Percentiles rank a stretch among this genome's conserved stretches.
Conservation (phyloP, 23 red algal genomes). For the Gracilaria domingensis region DNA sequence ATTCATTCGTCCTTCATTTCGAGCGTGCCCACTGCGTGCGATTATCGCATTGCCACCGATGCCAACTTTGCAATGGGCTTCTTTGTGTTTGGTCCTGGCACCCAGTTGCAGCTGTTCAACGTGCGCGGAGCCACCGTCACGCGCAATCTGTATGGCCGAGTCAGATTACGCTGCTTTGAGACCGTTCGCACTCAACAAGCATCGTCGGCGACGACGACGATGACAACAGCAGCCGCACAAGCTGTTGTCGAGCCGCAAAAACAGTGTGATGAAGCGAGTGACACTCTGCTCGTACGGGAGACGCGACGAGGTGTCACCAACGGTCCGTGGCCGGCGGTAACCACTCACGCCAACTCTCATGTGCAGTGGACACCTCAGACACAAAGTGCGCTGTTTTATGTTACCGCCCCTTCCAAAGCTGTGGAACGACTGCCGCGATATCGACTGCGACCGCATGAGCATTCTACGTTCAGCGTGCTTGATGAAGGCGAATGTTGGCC, state of each 20-base stretch:
- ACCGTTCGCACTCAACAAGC: background rate
- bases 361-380: constrained; percentile 60
- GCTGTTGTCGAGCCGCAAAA: no score
- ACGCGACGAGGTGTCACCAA: constrained; percentile 42
- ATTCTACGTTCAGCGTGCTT: background rate
- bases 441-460: constrained; percentile 9
- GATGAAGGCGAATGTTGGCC: constrained; percentile 5
- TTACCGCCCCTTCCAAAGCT: constrained; percentile 6
- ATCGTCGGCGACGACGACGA: background rate
- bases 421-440: constrained; percentile 7
- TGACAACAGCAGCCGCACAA: background rate
- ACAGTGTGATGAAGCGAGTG: background rate
- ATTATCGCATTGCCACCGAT: constrained; percentile 53
- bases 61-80: constrained; percentile 58
- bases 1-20: constrained; percentile 30
- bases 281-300: constrained; percentile 1
- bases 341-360: constrained; percentile 7
- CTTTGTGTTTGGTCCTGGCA: constrained; percentile 34
- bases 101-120: constrained; percentile 43
- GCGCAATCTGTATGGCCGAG: constrained; percentile 44
- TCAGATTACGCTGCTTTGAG: constrained; percentile 29
- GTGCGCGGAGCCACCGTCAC: constrained; percentile 34
- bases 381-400: constrained; percentile 57
- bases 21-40: constrained; percentile 25
- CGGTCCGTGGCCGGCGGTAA: constrained; percentile 59